Evolutionary conservation across 2,329 filamentous ascomycete genomes (phyloP).

Genomic region (Xylaria multiplex): DNA sequence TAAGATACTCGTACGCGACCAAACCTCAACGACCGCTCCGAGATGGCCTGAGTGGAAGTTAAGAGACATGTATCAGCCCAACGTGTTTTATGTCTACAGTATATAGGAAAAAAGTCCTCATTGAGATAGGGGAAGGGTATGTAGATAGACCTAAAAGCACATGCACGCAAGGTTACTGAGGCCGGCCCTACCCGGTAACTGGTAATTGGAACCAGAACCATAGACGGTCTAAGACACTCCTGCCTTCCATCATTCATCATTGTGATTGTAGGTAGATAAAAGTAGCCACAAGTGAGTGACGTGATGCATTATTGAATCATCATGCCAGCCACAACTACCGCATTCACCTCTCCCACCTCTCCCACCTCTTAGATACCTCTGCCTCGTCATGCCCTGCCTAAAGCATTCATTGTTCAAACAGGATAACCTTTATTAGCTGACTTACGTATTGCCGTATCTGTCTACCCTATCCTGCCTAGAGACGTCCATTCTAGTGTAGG

Average conservation of each 20-base stretch:
- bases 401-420: background rate
- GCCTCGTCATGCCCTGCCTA: background rate
- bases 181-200: conserved; percentile 22
- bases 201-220: conserved; percentile 12
- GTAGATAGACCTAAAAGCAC: no score
- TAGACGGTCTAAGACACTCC: background rate
- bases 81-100: background rate
- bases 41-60: background rate
- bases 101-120: background rate
- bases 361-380: background rate
- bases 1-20: no score
- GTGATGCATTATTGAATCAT: conserved; percentile 48
- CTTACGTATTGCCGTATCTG: background rate
- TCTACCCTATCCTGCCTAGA: background rate
- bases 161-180: no score
- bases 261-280: conserved; percentile 33
- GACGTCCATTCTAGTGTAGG: background rate
- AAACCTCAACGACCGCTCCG: no score
- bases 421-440: conserved; percentile 17
- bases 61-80: background rate
- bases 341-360: conserved; percentile 21
- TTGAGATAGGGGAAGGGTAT: background rate
- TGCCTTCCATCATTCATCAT: conserved; percentile 32
- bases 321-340: conserved; percentile 36
- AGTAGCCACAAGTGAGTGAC: conserved; percentile 46